phyloP scores from a whole-genome alignment of 1,139 yeast genomes.

The Debaryomycetaceae sp. region DNA sequence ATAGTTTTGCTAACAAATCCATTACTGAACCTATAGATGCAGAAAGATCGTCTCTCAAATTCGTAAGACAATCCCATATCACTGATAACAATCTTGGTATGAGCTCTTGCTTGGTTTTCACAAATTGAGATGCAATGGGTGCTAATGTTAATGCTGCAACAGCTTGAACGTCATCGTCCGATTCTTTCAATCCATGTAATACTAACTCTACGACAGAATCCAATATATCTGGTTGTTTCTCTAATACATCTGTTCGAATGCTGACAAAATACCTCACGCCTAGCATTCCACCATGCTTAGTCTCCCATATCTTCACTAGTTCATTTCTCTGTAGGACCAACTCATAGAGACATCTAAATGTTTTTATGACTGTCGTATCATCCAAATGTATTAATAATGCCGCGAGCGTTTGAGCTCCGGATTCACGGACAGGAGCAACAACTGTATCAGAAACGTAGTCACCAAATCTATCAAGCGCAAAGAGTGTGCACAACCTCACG shows the following conservation, averaged over 20 bases:
- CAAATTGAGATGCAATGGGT: slow-evolving; percentile 86
- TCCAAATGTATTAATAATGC: slow-evolving; percentile 74
- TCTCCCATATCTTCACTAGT: slow-evolving; percentile 76
- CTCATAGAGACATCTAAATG: slow-evolving; percentile 64
- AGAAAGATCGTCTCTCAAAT: slow-evolving; percentile 83
- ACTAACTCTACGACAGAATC: slow-evolving; percentile 82
- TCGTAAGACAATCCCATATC: slow-evolving; percentile 84
- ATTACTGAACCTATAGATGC: slow-evolving; percentile 95
- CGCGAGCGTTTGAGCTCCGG: slow-evolving; percentile 92
- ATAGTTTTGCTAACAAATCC: slow-evolving; percentile 87
- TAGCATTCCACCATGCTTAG: slow-evolving; percentile 96
- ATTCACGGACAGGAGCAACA: slow-evolving; percentile 96
- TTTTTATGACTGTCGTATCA: slow-evolving; percentile 49
- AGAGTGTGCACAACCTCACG: slow-evolving; percentile 78
- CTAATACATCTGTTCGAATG: slow-evolving; percentile 75
- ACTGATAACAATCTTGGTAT: slow-evolving; percentile 68
- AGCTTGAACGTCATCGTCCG: slow-evolving; percentile 95
- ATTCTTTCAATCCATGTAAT: slow-evolving; percentile 75
- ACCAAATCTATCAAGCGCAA: slow-evolving; percentile 93
- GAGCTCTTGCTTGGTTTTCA: slow-evolving; percentile 55
- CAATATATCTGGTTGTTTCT: slow-evolving; percentile 54
- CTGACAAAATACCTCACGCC: slow-evolving; percentile 92
- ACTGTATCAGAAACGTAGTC: slow-evolving; percentile 98
- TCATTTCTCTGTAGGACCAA: slow-evolving; percentile 67
- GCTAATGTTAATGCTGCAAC: slow-evolving; percentile 92